A percentile compares a stretch with the other conserved stretches of the same genome.
Evolutionary conservation across 192 early-diverging fungal genomes (phyloP).

Genomic region (Rhizophagus clarus): DNA sequence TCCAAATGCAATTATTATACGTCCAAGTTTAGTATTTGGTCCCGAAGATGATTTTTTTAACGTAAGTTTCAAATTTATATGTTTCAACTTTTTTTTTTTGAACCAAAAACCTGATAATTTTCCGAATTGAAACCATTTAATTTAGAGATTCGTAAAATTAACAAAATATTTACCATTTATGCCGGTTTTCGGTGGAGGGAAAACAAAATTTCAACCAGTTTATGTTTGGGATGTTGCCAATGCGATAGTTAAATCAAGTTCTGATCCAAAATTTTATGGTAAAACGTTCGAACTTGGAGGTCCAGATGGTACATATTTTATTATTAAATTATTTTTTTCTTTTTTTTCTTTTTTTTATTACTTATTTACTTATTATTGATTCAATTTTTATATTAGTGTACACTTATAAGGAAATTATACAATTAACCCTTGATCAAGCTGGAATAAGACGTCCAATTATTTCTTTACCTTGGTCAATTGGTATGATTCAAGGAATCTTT

Average conservation of each 20-base stretch:
- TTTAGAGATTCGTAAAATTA: constrained; percentile 36
- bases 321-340: too few relatives aligned
- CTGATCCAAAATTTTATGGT: constrained; percentile 14
- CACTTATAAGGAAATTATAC: constrained; percentile 36
- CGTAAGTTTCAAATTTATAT: constrained; percentile 6
- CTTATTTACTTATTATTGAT: background rate
- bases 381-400: constrained; percentile 31
- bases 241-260: constrained; percentile 7
- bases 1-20: constrained; percentile 34
- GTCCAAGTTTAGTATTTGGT: constrained; percentile 44
- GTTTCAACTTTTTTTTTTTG: too few relatives aligned
- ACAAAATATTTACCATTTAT: constrained; percentile 36
- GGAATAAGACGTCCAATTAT: constrained; percentile 36
- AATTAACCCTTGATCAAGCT: constrained; percentile 34
- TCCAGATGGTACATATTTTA: constrained; percentile 24
- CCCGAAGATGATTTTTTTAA: constrained; percentile 44
- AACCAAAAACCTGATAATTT: too few relatives aligned
- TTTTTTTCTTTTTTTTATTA: background rate
- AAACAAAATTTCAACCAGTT: constrained; percentile 40
- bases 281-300: constrained; percentile 37
- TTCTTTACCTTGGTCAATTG: constrained; percentile 36
- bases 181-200: constrained; percentile 39
- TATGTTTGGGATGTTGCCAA: constrained; percentile 38
- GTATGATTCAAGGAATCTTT: constrained; percentile 35
- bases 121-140: too few relatives aligned